phyloP scores from a whole-genome alignment of 768 basidiomycete genomes.

The Boletus vinaceobasis region DNA sequence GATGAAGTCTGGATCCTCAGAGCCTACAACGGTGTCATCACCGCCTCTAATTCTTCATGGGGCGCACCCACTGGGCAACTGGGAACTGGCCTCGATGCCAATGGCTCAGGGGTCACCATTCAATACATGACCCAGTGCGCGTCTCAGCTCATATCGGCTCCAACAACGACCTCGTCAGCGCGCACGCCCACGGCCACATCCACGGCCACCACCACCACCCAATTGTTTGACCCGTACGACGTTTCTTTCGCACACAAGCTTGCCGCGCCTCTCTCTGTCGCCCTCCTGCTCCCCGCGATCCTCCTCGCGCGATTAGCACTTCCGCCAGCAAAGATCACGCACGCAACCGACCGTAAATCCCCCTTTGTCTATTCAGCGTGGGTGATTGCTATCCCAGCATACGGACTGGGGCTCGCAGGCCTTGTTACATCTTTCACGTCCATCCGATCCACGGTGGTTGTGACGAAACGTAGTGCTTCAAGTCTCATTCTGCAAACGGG shows the following conservation, averaged over 20 bases:
- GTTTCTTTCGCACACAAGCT: constrained; percentile 47
- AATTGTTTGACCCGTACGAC: constrained; percentile 33
- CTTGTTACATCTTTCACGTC: constrained; percentile 62
- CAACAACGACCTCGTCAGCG: constrained; percentile 22
- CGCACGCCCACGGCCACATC: constrained; percentile 17
- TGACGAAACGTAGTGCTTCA: constrained; percentile 33
- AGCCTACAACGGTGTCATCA: constrained; percentile 61
- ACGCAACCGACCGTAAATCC: constrained; percentile 20
- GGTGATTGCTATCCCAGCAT: constrained; percentile 45
- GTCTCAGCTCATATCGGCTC: constrained; percentile 28
- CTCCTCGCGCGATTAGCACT: constrained; percentile 41
- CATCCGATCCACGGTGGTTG: constrained; percentile 31
- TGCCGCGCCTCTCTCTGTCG: constrained; percentile 47
- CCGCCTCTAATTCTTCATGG: constrained; percentile 56
- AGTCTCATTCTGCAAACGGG: constrained; percentile 46
- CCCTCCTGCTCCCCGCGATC: constrained; percentile 40
- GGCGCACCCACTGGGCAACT: constrained; percentile 65
- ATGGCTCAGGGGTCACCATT: constrained; percentile 62
- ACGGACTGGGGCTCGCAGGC: constrained; percentile 60
- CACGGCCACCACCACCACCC: constrained; percentile 5
- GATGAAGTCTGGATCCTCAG: constrained; percentile 78
- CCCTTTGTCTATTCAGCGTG: constrained; percentile 36
- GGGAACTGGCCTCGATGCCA: constrained; percentile 59
- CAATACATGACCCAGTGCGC: constrained; percentile 63
- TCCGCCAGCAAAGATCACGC: constrained; percentile 31